A percentile compares a stretch with the other conserved stretches of the same genome.
phyloP scores from a whole-genome alignment of 1,284 basidiomycete genomes.

The Ustilago loliicola region DNA sequence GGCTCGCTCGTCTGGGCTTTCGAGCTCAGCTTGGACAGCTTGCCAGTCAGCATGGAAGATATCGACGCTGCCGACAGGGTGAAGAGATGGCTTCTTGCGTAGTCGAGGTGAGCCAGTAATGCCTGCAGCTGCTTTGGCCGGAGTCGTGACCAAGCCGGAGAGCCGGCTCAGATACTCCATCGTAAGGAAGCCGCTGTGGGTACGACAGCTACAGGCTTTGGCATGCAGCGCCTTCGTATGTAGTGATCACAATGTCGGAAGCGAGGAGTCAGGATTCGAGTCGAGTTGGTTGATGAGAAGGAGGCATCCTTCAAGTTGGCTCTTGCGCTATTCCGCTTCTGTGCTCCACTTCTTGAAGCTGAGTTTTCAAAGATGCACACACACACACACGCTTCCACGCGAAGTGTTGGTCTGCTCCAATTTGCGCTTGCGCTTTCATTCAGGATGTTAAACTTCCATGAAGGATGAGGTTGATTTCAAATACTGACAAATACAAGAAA shows the following conservation, averaged over 20 bases:
- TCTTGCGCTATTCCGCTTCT: not conserved
- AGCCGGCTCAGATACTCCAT: constrained; percentile 56
- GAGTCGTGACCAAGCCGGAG: constrained; percentile 47
- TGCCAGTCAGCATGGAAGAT: constrained; percentile 53
- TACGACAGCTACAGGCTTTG: not conserved
- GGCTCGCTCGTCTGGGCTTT: constrained; percentile 84
- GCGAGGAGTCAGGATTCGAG: not conserved
- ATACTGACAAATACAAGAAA: constrained; percentile 37
- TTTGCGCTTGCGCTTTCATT: not conserved
- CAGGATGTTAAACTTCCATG: not conserved
- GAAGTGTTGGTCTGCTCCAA: constrained; percentile 26
- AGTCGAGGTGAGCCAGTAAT: constrained; percentile 34
- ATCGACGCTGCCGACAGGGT: constrained; percentile 48
- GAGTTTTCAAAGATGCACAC: constrained; percentile 9
- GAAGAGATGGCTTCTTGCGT: constrained; percentile 44
- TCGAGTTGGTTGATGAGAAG: not conserved
- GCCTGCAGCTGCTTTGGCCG: constrained; percentile 38
- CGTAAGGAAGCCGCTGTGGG: constrained; percentile 23
- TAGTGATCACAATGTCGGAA: not conserved
- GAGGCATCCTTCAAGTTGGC: not conserved
- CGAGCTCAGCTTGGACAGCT: constrained; percentile 71
- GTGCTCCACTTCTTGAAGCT: not conserved
- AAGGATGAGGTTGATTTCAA: not conserved
- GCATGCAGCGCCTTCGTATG: constrained; percentile 8
- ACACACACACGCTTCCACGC: constrained; percentile 5